Evolutionary conservation across 2,329 filamentous ascomycete species (phyloP).

Genomic region (Talaromyces verruculosus): DNA sequence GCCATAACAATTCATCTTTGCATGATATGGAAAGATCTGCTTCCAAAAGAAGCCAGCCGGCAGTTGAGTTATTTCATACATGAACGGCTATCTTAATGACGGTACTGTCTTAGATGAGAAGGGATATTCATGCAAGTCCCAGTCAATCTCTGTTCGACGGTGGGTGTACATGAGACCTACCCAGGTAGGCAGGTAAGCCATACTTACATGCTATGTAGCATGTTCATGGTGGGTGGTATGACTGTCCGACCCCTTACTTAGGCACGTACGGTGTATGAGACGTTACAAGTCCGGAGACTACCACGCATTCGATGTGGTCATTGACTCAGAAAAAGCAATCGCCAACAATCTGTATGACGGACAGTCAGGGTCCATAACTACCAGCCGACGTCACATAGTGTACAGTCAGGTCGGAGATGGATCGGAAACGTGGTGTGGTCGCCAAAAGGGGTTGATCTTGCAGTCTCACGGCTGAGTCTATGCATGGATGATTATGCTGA

Average conservation of each 20-base stretch:
- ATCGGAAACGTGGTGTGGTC: too few relatives aligned
- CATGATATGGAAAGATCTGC: neutral
- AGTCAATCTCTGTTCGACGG: neutral
- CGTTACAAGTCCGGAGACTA: too few relatives aligned
- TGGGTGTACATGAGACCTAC: neutral
- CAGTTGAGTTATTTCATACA: neutral
- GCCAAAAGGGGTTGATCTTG: neutral
- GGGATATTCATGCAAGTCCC: neutral
- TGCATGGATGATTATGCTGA: neutral
- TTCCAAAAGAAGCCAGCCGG: neutral
- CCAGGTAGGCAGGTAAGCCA: neutral
- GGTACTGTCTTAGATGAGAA: neutral
- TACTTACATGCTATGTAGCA: neutral
- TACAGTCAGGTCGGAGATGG: neutral
- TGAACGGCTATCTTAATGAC: neutral
- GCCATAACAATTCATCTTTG: neutral
- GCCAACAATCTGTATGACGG: neutral
- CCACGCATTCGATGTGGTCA: neutral
- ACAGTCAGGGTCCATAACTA: neutral
- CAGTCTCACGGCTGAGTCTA: neutral
- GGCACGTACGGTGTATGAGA: too few relatives aligned
- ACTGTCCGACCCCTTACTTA: neutral
- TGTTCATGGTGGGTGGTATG: neutral
- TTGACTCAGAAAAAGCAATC: neutral
- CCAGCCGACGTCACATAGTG: neutral